A percentile compares a stretch with the other conserved stretches of the same genome.
These are phyloP conservation scores for Triticum monococcum DNA, from an alignment of 176 grass and related monocot species.

Conservation along the genomic window DNA sequence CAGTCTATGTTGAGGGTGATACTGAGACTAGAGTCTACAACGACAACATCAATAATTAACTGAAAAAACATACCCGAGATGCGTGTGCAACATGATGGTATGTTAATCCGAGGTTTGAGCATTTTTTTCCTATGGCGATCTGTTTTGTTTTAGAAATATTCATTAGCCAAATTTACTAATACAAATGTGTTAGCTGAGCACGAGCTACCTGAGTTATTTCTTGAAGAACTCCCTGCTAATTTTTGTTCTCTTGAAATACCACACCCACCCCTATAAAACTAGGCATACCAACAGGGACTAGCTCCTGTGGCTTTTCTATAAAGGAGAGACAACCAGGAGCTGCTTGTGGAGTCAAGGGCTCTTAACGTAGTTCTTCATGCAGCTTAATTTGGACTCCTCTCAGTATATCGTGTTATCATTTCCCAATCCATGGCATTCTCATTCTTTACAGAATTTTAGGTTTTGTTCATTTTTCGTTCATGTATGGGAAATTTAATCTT, in stretches of 20 bases:
- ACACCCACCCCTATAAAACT: background rate
- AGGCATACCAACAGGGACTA: background rate
- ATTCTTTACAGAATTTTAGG: background rate
- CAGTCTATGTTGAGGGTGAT: constrained; percentile 77
- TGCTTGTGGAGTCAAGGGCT: background rate
- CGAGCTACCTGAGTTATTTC: background rate
- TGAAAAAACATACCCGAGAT: constrained; percentile 71
- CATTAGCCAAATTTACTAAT: background rate
- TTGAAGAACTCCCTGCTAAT: background rate
- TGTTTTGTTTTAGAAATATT: background rate
- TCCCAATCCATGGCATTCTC: background rate
- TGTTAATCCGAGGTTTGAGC: constrained; percentile 2
- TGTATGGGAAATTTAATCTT: background rate
- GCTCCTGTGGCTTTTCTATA: background rate
- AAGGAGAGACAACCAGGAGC: background rate
- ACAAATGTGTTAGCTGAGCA: background rate
- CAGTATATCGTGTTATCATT: background rate
- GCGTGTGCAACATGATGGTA: constrained; percentile 64
- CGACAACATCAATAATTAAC: constrained; percentile 57
- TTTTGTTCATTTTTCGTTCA: background rate
- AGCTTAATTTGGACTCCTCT: background rate
- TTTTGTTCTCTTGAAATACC: background rate
- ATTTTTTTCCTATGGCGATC: background rate
- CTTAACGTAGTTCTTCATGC: background rate
- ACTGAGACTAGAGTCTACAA: constrained; percentile 83